Evolutionary conservation across 345 rosid genomes (phyloP).

Genomic region (Acer campestre): DNA sequence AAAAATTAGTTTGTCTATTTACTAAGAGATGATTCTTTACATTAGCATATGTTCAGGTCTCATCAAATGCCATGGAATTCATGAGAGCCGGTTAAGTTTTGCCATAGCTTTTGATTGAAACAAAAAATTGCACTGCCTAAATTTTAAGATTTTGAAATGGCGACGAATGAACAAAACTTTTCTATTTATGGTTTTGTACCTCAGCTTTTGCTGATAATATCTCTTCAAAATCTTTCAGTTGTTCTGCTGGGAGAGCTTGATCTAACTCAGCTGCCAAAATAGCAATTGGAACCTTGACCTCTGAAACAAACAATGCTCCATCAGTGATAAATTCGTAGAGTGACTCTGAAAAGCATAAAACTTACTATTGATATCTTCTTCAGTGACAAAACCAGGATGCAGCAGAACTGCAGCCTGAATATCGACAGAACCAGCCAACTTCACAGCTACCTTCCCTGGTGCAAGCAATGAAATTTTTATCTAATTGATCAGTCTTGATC

Average conservation of each 20-base stretch:
- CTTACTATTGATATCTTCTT: constrained; percentile 8
- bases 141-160: neutral
- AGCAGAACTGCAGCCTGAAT: constrained; percentile 13
- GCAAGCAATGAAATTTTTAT: neutral
- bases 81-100: neutral
- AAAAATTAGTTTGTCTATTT: neutral
- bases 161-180: neutral
- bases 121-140: neutral
- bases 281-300: constrained; percentile 43
- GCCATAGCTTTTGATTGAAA: neutral
- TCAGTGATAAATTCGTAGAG: neutral
- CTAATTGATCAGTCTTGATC: neutral
- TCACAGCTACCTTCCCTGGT: constrained; percentile 16
- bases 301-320: constrained; percentile 25
- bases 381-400: constrained; percentile 4
- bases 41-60: neutral
- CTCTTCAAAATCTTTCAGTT: constrained; percentile 35
- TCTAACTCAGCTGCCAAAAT: constrained; percentile 49
- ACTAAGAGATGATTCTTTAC: too few relatives aligned
- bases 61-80: neutral
- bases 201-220: constrained; percentile 34
- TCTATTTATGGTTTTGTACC: constrained; percentile 18
- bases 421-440: constrained; percentile 12
- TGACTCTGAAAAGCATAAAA: neutral
- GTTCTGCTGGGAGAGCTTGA: constrained; percentile 25